Evolutionary conservation across 2,329 filamentous ascomycete genomes (phyloP), one percentile per base, ranked within the genome.

Genomic region (Diaporthe sp.): DNA sequence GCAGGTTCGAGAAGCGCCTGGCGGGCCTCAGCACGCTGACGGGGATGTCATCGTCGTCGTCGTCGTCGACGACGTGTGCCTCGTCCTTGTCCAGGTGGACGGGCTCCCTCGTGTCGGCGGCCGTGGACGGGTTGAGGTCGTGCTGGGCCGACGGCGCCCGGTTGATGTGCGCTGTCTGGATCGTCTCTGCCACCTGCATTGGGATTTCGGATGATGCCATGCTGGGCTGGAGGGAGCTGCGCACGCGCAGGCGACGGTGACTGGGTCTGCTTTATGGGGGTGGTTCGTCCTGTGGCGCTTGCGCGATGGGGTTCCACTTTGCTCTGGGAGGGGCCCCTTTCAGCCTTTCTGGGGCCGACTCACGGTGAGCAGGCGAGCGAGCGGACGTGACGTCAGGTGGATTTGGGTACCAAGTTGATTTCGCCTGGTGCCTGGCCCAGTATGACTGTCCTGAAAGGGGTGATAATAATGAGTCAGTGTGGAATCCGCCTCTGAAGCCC

Each of bases 141-240:
- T 94, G 93, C 67, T 82, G 83, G 7, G 92, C 89, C 53, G 94
- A 94, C 0, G 95, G 95, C 71, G 92, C 82, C 62, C 87, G 89
- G 77, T 94, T 93, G 85, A 98, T 93, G 81, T 94, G 94, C 46
- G 92, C 94, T 22, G 94, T 92, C 84, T 98, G 96, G 78, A 98
- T 87, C 46, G 93, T 93, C 80, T 94, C 94, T 61, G 94, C 94
- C 74, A 96, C 85, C 82, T 97, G 91, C 34, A 91, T 84, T 37
- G 92, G 88, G 25, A 91, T 83, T n/a, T 89, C 88, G 39, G 86
- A 72, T 34, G 75, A 85, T 46, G 88, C 83, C 89, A 93, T 93
- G 75, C 69, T 80, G 72, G 71, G 69, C 61, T 44, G 53, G 37
- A 55, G 65, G 34, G 31, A n/a, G 34, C 25, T 46, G 28, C 59